Base-by-base conservation (phyloP, 2,329 filamentous ascomycete species). In the Talaromyces sp. region DNA sequence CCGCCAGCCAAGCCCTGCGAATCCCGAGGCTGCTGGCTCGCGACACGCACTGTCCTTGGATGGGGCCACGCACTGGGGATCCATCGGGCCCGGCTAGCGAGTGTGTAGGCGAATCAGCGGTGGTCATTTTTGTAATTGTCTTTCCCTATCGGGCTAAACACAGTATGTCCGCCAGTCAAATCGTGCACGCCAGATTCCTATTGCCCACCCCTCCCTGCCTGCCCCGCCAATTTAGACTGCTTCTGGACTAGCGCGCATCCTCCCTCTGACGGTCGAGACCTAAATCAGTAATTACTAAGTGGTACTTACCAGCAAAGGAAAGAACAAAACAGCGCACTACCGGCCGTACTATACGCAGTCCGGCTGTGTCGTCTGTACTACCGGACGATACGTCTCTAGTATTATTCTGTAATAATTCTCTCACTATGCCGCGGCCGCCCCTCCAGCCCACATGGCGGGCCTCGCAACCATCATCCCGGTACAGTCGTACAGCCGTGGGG, bases 391-490 rank as follows among this genome's bases (percentile, higher is more conserved):
- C 17, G 38, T 5, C n/a, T n/a, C 35, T 10, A 46, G 11, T 11
- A 19, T 9, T 38, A 1, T 17, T 38, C 35, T 38, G 35, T 38
- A 38, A 38, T 38, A 46, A 46, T 35, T 35, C 32, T 35, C 32
- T 35, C 32, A 24, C 35, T 29, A 53, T 56, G 53, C 65, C 63
- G 60, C 60, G 57, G 63, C 59, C 61, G 43, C 65, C 62, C 64
- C 64, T 59, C 54, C 63, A 68, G 64, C 66, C 67, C 67, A 69
- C 67, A 66, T 67, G 67, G 67, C 59, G 59, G 65, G 46, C 55
- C 61, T 64, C 64, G 64, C 58, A 68, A 65, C 65, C 68, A 64
- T 68, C 68, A 70, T 66, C 63, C 67, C 64, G 68, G 68, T 65
- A 69, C 67, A 65, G 64, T 65, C 48, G 68, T 65, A 69, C 67